Base-by-base conservation (phyloP, 1,284 basidiomycete genomes). In the Termitomyces sp. region DNA sequence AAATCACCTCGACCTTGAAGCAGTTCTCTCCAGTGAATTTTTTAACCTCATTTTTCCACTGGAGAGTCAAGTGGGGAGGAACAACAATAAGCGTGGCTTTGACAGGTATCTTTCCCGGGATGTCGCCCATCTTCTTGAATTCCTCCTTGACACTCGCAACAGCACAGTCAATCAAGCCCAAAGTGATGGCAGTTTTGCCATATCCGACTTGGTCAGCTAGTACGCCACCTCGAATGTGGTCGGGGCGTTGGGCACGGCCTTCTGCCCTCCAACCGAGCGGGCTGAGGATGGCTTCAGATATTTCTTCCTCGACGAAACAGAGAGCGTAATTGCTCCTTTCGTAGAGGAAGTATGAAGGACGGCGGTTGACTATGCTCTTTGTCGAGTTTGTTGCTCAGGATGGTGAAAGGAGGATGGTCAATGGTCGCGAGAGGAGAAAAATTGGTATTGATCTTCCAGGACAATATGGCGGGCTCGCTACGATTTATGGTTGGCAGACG, bases 181-280 rank as follows among this genome's bases (percentile, higher is more conserved):
- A 80, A 0, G 93, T 94, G 62, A 98, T 97, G 26, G 94, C 94
- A 0, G 94, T 98, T 74, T 98, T 98, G 33, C 94, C 94, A 67
- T 98, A 98, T 49, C 95, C 94, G 61, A 98, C 94, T 68, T 96
- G 89, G 65, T 98, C 94, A 7, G 95, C 95, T 45, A 98, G 82
- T 51, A 98, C 94, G 28, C 95, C 95, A 13, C 94, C 95, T 47
- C 90, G 81, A 24, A 97, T 74, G 58, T 75, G 78, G 51, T 92
- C 81, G 0, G 85, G 80, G 21, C 94, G 75, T 62, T 90, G 84
- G 1, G 92, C 94, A 48, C 91, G 88, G 47, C 91, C 94, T 69
- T 98, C 94, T 4, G 91, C 93, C 62, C 94, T 81, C 94, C 95
- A 98, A 3, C 92, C 90, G 6, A 98, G 76, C 46, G 92, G 86